A percentile compares a stretch with the other conserved stretches of the same genome.
Evolutionary conservation across 169 alveolate genomes (phyloP).

Genomic region (Cryptosporidium tyzzeri): DNA sequence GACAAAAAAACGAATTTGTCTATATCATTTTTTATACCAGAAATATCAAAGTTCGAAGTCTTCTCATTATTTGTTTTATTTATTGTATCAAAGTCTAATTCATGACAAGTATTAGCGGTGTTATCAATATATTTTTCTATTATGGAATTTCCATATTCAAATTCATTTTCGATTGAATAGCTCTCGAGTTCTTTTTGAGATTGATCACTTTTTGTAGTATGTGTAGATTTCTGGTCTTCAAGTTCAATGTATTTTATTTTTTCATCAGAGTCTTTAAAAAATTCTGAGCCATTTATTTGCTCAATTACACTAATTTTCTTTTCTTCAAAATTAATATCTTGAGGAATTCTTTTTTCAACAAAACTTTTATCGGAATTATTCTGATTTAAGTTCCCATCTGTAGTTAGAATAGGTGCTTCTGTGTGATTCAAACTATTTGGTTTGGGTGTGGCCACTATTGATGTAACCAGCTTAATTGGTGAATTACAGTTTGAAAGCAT

Average conservation of each 20-base stretch:
- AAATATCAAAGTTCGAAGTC: background rate
- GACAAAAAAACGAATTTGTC: constrained; percentile 3
- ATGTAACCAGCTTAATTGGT: constrained; percentile 36
- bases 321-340: background rate
- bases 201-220: background rate
- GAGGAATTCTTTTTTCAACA: background rate
- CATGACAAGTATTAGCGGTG: background rate
- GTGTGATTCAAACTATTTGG: background rate
- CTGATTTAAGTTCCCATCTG: background rate
- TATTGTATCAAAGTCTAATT: background rate
- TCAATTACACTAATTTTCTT: no score
- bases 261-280: background rate
- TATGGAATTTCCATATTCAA: background rate
- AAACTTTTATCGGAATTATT: background rate
- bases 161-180: background rate
- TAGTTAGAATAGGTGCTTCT: background rate
- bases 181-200: background rate
- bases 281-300: background rate
- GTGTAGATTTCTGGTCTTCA: background rate
- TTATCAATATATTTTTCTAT: background rate
- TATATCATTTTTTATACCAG: constrained; percentile 1
- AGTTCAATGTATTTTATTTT: no score
- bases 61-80: background rate
- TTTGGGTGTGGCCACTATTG: constrained; percentile 4
- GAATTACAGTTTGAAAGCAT: constrained; percentile 30